A percentile compares a stretch with the other conserved stretches of the same genome.
phyloP scores from a whole-genome alignment of 441 rosid genomes.

The Eruca vesicaria region DNA sequence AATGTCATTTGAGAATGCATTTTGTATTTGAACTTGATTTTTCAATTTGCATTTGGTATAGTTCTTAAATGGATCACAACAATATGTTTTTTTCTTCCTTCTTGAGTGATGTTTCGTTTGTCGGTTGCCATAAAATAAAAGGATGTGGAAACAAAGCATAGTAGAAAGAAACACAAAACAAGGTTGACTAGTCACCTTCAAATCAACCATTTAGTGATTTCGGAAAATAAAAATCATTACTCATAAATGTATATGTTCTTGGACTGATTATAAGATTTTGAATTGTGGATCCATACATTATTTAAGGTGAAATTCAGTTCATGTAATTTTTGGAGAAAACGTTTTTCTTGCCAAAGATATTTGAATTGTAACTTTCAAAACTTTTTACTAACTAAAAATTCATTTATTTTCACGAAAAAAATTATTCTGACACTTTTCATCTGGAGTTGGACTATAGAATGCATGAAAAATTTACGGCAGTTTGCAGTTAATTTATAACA shows the following conservation, averaged over 20 bases:
- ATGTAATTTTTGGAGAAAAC: background rate
- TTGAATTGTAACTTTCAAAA: background rate
- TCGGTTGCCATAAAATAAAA: background rate
- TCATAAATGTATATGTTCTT: background rate
- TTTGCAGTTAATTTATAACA: too few relatives aligned
- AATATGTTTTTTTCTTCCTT: background rate
- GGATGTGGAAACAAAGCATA: background rate
- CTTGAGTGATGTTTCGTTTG: background rate
- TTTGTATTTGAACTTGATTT: background rate
- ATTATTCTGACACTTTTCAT: too few relatives aligned
- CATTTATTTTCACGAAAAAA: too few relatives aligned
- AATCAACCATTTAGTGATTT: conserved; percentile 16
- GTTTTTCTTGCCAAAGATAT: background rate
- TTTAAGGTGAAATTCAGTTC: background rate
- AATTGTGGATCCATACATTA: background rate
- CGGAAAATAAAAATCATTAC: background rate
- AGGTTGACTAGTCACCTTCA: conserved; percentile 21
- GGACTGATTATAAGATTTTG: background rate
- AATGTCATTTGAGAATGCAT: background rate
- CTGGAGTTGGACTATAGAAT: too few relatives aligned
- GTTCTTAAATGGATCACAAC: background rate
- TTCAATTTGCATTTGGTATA: background rate
- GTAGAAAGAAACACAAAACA: background rate
- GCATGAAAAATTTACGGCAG: too few relatives aligned
- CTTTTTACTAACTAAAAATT: too few relatives aligned